Conservation (phyloP, 2,329 filamentous ascomycete species). For the Trichoderma semiorbis region DNA sequence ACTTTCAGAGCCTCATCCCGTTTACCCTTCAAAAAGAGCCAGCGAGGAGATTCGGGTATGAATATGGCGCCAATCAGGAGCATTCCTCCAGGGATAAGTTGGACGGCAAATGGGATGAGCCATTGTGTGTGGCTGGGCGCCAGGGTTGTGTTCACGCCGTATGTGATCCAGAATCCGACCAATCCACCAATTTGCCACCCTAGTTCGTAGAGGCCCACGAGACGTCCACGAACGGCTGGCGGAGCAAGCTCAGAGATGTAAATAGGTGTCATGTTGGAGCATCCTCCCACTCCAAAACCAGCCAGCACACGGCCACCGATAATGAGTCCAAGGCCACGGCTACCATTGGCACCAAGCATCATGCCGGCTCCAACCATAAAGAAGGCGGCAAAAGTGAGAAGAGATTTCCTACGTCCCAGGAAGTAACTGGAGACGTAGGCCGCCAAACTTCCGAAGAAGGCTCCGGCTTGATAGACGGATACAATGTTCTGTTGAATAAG, state of each 20-base stretch:
- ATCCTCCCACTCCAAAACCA: constrained; percentile 6
- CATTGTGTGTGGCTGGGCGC: neutral
- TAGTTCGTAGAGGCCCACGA: constrained; percentile 4
- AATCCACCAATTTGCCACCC: constrained; percentile 13
- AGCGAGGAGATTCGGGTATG: constrained; percentile 9
- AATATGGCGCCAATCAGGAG: constrained; percentile 2
- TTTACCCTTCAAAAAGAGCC: constrained; percentile 12
- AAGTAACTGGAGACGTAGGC: constrained; percentile 13
- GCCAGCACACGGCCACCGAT: constrained; percentile 6
- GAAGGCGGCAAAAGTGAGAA: neutral
- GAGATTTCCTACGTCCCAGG: constrained; percentile 5
- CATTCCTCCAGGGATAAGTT: constrained; percentile 6
- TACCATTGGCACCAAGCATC: constrained; percentile 8
- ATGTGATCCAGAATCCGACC: constrained; percentile 12
- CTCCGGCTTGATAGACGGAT: constrained; percentile 8
- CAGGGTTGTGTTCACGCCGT: constrained; percentile 9
- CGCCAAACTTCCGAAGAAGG: constrained; percentile 7
- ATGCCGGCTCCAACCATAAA: constrained; percentile 11
- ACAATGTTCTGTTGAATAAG: constrained; percentile 9
- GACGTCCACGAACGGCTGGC: constrained; percentile 10
- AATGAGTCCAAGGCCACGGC: constrained; percentile 5
- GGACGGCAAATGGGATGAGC: constrained; percentile 10
- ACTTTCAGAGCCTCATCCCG: constrained; percentile 3
- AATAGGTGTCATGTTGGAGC: constrained; percentile 12
- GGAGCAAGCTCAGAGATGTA: constrained; percentile 15